phyloP scores from a whole-genome alignment of 139 green algal genomes.

The Raphidocelis subcapitata region DNA sequence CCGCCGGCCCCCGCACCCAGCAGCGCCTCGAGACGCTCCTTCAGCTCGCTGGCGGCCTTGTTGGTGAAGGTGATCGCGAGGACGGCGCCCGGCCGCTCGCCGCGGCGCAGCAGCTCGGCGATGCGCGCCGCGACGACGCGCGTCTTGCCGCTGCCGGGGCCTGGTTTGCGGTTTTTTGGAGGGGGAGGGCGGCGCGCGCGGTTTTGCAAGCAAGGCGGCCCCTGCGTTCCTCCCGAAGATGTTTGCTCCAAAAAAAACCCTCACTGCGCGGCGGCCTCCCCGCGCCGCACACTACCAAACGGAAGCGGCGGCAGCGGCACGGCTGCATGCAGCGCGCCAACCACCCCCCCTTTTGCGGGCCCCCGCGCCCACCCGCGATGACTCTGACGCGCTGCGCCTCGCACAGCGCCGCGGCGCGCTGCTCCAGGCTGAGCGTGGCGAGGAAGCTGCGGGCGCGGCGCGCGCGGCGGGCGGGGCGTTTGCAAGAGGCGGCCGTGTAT shows the following conservation, averaged over 20 bases:
- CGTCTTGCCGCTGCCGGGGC: constrained; percentile 83
- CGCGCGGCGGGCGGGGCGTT: too few relatives aligned
- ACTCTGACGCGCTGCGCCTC: constrained; percentile 8
- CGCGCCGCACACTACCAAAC: background rate
- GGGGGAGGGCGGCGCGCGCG: background rate
- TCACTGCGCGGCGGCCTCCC: background rate
- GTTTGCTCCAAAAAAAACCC: background rate
- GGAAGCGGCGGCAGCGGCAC: background rate
- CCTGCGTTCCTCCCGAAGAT: background rate
- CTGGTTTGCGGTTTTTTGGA: constrained; percentile 18
- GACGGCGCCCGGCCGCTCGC: background rate
- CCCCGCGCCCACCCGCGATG: constrained; percentile 13
- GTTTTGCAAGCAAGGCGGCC: background rate
- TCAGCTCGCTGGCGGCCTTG: constrained; percentile 29
- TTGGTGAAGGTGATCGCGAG: constrained; percentile 54
- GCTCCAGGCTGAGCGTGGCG: constrained; percentile 4
- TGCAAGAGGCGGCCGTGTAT: too few relatives aligned
- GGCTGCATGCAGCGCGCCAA: background rate
- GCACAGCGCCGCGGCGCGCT: constrained; percentile 1
- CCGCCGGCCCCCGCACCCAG: background rate
- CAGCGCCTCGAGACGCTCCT: constrained; percentile 1
- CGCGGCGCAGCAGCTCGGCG: constrained; percentile 47
- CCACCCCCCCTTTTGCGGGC: too few relatives aligned
- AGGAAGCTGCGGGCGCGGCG: background rate
- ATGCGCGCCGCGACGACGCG: constrained; percentile 67